Evolutionary conservation across 2,329 filamentous ascomycete genomes (phyloP).

Genomic region (Plenodomus lindquistii): DNA sequence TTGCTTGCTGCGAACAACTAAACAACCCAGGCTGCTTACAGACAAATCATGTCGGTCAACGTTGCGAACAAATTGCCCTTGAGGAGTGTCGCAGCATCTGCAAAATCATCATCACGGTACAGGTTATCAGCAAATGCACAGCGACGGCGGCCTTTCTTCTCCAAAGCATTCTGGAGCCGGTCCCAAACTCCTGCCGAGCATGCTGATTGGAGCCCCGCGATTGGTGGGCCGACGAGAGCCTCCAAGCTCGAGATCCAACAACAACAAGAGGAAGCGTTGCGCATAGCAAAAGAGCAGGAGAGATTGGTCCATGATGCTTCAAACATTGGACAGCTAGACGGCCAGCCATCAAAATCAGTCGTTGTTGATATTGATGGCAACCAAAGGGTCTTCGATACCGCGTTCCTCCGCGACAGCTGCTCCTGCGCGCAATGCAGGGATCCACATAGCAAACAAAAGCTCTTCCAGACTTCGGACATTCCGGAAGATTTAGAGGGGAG

Average conservation of each 20-base stretch:
- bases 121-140: conserved; percentile 2
- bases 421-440: conserved; percentile 61
- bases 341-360: conserved; percentile 31
- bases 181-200: conserved; percentile 9
- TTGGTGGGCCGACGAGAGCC: conserved; percentile 21
- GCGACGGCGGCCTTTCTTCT: conserved; percentile 2
- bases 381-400: conserved; percentile 35
- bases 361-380: conserved; percentile 40
- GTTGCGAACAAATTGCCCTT: conserved; percentile 22
- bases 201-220: conserved; percentile 24
- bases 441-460: conserved; percentile 63
- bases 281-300: conserved; percentile 15
- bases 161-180: background rate
- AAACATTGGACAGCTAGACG: conserved; percentile 24
- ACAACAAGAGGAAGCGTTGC: conserved; percentile 15
- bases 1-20: background rate
- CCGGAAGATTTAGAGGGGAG: conserved; percentile 47
- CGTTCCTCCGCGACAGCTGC: conserved; percentile 62
- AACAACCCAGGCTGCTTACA: background rate
- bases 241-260: conserved; percentile 20
- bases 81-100: background rate
- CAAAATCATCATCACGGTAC: background rate
- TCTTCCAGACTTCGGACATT: conserved; percentile 68
- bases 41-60: conserved; percentile 30
- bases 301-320: conserved; percentile 4